Percentiles rank a stretch among this genome's conserved stretches.
These are phyloP conservation scores for Trichoderma koningiopsis DNA, from an alignment of 2,329 filamentous ascomycete genomes.

Conservation along the genomic window DNA sequence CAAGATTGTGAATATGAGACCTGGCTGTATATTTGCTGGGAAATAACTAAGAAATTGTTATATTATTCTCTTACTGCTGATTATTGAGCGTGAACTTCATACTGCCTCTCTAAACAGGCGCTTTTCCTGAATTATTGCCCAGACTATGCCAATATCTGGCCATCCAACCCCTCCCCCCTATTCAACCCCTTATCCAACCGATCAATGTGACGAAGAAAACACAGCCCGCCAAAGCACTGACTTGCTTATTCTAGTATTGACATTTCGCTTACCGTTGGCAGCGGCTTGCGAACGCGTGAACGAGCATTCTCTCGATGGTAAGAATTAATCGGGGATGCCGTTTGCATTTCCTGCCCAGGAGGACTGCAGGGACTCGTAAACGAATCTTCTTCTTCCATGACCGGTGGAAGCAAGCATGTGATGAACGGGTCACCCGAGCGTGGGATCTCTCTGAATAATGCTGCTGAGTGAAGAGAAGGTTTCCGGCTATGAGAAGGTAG, in stretches of 20 bases:
- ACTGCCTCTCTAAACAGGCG: neutral
- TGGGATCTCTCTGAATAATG: neutral
- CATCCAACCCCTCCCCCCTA: neutral
- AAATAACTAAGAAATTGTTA: neutral
- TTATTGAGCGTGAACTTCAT: fast-evolving
- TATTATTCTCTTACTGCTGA: fast-evolving
- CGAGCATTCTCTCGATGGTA: neutral
- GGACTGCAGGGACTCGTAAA: neutral
- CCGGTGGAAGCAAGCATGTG: neutral
- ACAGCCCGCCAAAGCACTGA: neutral
- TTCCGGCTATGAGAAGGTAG: neutral
- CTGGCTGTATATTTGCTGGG: neutral
- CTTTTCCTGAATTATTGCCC: too few relatives aligned
- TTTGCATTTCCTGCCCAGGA: neutral
- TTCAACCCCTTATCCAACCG: neutral
- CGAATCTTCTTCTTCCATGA: neutral
- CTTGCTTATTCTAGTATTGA: neutral
- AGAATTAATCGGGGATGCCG: neutral
- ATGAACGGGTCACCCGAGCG: neutral
- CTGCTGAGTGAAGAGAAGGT: neutral
- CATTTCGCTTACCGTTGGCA: slow-evolving; percentile 7
- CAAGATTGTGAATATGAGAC: neutral
- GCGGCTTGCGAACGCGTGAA: neutral
- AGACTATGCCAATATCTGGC: too few relatives aligned
- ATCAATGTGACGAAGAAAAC: neutral